These are phyloP conservation scores for Trametes elegans DNA, from an alignment of 768 basidiomycete genomes.

Conservation along the genomic window DNA sequence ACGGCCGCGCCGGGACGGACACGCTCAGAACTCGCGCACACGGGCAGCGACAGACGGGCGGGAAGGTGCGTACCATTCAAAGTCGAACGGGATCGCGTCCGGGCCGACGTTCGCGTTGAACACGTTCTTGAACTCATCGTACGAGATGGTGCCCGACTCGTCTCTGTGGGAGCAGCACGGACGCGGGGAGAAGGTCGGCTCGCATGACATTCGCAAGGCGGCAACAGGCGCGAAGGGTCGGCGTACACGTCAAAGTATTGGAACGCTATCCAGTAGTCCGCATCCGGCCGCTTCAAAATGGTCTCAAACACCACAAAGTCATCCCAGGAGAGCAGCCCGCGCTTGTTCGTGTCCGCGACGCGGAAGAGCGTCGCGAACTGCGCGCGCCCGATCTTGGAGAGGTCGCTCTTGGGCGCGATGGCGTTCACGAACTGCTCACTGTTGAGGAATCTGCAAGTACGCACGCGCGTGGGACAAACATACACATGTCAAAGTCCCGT, in stretches of 20 bases:
- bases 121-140: conserved; percentile 92
- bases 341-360: conserved; percentile 77
- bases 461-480: neutral
- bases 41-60: neutral
- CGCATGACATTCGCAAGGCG: conserved; percentile 6
- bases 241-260: conserved; percentile 93
- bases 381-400: conserved; percentile 80
- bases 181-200: conserved; percentile 4
- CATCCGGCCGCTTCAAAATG: conserved; percentile 88
- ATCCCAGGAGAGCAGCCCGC: conserved; percentile 86
- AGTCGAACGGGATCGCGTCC: conserved; percentile 90
- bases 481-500: neutral
- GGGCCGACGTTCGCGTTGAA: conserved; percentile 77
- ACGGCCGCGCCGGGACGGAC: too few relatives aligned
- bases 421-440: conserved; percentile 90
- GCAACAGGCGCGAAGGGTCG: neutral
- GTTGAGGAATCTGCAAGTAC: conserved; percentile 77
- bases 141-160: conserved; percentile 87
- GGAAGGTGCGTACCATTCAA: conserved; percentile 68
- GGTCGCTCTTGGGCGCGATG: conserved; percentile 84
- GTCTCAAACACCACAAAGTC: conserved; percentile 97
- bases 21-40: neutral
- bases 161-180: conserved; percentile 61
- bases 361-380: conserved; percentile 91
- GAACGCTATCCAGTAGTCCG: conserved; percentile 96